phyloP scores from a whole-genome alignment of 2,329 filamentous ascomycete species.

The Cercospora beticola region DNA sequence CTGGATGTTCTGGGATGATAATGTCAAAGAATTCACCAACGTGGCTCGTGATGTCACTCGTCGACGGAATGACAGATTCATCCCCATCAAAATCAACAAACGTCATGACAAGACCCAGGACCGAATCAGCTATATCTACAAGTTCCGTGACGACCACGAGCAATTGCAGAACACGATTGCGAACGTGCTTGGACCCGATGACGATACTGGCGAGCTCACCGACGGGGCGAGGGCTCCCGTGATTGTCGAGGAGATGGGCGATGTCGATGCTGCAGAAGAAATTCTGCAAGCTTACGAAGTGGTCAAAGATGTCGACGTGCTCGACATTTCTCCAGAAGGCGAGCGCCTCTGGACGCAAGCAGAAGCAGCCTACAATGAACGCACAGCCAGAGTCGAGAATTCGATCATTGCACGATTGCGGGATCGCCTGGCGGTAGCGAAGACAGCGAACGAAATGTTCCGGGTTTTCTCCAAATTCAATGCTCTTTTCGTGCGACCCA shows the following conservation, averaged over 20 bases:
- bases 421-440: constrained; percentile 89
- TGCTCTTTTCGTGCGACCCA: constrained; percentile 95
- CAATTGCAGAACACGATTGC: constrained; percentile 95
- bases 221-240: constrained; percentile 62
- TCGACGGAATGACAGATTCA: constrained; percentile 94
- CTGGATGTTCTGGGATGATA: constrained; percentile 92
- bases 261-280: constrained; percentile 95
- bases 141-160: constrained; percentile 95
- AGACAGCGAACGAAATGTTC: constrained; percentile 99
- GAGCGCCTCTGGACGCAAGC: constrained; percentile 91
- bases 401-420: constrained; percentile 94
- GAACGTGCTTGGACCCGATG: constrained; percentile 79
- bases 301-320: constrained; percentile 88
- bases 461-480: constrained; percentile 99
- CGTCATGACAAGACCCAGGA: constrained; percentile 87
- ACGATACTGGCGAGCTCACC: constrained; percentile 54
- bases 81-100: constrained; percentile 92
- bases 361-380: constrained; percentile 94
- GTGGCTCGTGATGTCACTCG: constrained; percentile 93
- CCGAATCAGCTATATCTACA: constrained; percentile 87
- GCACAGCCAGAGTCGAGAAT: constrained; percentile 95
- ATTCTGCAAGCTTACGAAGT: constrained; percentile 93
- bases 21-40: constrained; percentile 96
- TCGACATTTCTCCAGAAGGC: constrained; percentile 87
- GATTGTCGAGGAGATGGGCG: constrained; percentile 89